Conservation (phyloP, 2,329 filamentous ascomycete genomes). For the Botrytis byssoidea region DNA sequence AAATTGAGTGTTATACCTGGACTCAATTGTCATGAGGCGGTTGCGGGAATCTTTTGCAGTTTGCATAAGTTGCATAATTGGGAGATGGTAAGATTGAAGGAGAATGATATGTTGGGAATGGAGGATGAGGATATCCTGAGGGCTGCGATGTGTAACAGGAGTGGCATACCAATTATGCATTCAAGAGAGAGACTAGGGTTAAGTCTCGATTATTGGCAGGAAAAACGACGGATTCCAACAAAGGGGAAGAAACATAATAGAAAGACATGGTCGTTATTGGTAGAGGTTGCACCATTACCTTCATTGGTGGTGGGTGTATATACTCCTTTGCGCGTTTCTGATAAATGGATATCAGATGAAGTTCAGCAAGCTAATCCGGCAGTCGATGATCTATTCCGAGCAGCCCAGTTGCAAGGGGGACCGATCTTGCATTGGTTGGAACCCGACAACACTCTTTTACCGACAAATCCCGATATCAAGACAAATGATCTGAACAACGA, state of each 20-base stretch:
- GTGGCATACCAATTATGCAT: constrained; percentile 72
- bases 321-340: constrained; percentile 66
- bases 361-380: constrained; percentile 58
- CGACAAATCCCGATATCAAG: constrained; percentile 44
- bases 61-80: constrained; percentile 68
- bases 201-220: constrained; percentile 75
- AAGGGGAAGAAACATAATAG: constrained; percentile 34
- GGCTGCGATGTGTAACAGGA: constrained; percentile 59
- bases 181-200: constrained; percentile 64
- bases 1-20: constrained; percentile 66
- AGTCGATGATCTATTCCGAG: constrained; percentile 44
- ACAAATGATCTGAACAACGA: constrained; percentile 56
- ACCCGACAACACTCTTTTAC: constrained; percentile 61
- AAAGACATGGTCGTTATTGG: constrained; percentile 63
- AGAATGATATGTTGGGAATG: constrained; percentile 46
- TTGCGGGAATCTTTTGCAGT: constrained; percentile 70
- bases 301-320: constrained; percentile 42
- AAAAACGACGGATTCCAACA: constrained; percentile 50
- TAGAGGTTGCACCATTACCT: constrained; percentile 59
- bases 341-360: constrained; percentile 68
- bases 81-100: constrained; percentile 60
- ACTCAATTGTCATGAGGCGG: constrained; percentile 74
- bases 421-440: constrained; percentile 68
- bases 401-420: constrained; percentile 35
- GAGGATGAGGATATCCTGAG: constrained; percentile 43